Evolutionary conservation across 768 basidiomycete genomes (phyloP).

Genomic region (Calvatia gigantea): DNA sequence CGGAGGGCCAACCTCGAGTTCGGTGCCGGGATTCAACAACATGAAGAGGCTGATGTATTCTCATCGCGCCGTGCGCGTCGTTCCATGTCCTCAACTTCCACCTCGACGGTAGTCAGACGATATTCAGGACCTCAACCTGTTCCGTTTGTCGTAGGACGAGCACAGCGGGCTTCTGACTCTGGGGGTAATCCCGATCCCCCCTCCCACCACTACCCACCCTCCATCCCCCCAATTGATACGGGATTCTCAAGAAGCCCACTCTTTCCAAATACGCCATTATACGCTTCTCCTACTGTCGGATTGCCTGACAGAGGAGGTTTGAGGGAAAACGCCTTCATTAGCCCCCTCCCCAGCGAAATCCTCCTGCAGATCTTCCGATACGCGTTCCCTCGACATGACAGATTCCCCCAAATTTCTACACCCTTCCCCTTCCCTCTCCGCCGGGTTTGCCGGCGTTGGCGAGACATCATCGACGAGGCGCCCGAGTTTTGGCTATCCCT

Average conservation of each 20-base stretch:
- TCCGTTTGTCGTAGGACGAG: not conserved
- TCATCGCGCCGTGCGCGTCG: not conserved
- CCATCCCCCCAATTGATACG: no score
- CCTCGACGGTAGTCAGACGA: not conserved
- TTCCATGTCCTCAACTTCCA: not conserved
- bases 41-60: not conserved
- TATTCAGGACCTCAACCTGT: not conserved
- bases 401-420: not conserved
- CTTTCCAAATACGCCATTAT: not conserved
- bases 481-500: slow-evolving; percentile 1
- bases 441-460: not conserved
- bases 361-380: not conserved
- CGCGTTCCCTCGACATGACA: not conserved
- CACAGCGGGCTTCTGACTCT: not conserved
- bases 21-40: not conserved
- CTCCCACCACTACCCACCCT: not conserved
- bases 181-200: not conserved
- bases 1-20: not conserved
- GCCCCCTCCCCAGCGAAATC: not conserved
- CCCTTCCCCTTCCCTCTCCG: not conserved
- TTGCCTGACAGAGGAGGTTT: not conserved
- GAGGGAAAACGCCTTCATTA: not conserved
- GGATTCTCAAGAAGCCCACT: no score
- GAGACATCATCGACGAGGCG: not conserved
- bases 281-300: not conserved